phyloP scores from a whole-genome alignment of 371 early-diverging fungal species.

The Dichotomocladium elegans region DNA sequence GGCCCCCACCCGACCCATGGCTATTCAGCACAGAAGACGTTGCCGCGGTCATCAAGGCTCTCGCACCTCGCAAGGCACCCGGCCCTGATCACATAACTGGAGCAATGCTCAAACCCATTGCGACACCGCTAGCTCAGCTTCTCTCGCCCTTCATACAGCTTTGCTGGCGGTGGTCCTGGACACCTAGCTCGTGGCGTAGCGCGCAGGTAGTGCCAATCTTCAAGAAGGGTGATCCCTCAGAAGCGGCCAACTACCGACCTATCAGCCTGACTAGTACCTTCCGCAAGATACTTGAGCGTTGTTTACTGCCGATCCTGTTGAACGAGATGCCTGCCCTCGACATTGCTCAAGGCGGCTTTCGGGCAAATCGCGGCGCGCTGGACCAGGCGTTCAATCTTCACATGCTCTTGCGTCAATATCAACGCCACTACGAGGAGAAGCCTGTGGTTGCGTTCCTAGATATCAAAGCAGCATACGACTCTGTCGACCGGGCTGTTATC shows the following conservation, averaged over 20 bases:
- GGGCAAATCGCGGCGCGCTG: too few relatives aligned
- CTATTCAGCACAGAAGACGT: background rate
- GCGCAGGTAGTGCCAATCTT: too few relatives aligned
- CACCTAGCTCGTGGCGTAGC: too few relatives aligned
- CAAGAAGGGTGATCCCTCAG: slow-evolving; percentile 21
- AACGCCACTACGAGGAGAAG: background rate
- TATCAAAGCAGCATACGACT: slow-evolving; percentile 21
- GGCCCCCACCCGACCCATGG: too few relatives aligned
- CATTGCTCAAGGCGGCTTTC: slow-evolving; percentile 24
- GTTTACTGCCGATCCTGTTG: too few relatives aligned
- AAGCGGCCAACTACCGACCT: too few relatives aligned
- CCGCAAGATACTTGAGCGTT: too few relatives aligned
- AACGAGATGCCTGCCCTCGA: too few relatives aligned
- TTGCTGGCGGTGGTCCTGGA: slow-evolving; percentile 19
- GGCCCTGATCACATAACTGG: slow-evolving; percentile 21
- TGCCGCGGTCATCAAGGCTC: background rate
- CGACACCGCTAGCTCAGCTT: background rate
- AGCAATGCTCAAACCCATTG: slow-evolving; percentile 20
- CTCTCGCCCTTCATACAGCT: slow-evolving; percentile 11
- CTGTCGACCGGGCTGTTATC: slow-evolving; percentile 8
- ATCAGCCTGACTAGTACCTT: slow-evolving; percentile 10
- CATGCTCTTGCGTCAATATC: slow-evolving; percentile 3
- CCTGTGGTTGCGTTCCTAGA: slow-evolving; percentile 22
- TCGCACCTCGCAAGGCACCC: slow-evolving; percentile 13
- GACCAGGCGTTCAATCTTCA: slow-evolving; percentile 19